Evolutionary conservation across 768 basidiomycete genomes (phyloP), one percentile per base, ranked within the genome.

Genomic region (Rhodotorula babjevae): DNA sequence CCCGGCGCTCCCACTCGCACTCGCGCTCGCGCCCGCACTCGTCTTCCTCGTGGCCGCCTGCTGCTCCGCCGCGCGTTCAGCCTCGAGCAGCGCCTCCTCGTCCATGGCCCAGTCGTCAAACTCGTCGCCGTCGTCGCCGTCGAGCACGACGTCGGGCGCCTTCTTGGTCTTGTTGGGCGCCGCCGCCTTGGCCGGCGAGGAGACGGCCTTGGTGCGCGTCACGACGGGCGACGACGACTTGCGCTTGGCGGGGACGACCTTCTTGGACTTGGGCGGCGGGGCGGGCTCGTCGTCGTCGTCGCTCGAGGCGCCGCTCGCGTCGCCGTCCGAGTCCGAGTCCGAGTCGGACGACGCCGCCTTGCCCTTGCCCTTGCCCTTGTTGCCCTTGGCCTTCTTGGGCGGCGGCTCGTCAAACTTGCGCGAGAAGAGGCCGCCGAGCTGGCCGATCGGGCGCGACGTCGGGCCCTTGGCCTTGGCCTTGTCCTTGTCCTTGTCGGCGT

Each of bases 191-290:
- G 53, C 60, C 16, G 42, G 53, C 36, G 53, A 4, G 6, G 36
- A 29, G 0, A 56, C n/a, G 21, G 55, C 27, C 31, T 57, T 44
- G 18, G 65, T 70, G 29, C 66, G 66, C 10, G 62, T 21, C 33
- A 60, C 63, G 63, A 27, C 50, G 27, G 71, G 71, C 27, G 71
- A 72, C 11, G 60, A 31, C 31, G 71, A 72, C 56, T 68, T 72
- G 56, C 71, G 56, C 55, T 72, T 72, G 12, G 71, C 67, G 8
- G 71, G 71, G 14, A 72, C 59, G n/a, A 68, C 52, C 18, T 29
- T 23, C 63, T 68, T 68, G 36, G n/a, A n/a, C n/a, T n/a, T n/a
- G n/a, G n/a, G n/a, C n/a, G n/a, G n/a, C n/a, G n/a, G n/a, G n/a
- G n/a, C n/a, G n/a, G n/a, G n/a, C n/a, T 36, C 36, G 36, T 36